Evolutionary conservation across 2,329 filamentous ascomycete species (phyloP), one percentile per base, ranked within the genome.

Genomic region (Myriosclerotinia curreyana): DNA sequence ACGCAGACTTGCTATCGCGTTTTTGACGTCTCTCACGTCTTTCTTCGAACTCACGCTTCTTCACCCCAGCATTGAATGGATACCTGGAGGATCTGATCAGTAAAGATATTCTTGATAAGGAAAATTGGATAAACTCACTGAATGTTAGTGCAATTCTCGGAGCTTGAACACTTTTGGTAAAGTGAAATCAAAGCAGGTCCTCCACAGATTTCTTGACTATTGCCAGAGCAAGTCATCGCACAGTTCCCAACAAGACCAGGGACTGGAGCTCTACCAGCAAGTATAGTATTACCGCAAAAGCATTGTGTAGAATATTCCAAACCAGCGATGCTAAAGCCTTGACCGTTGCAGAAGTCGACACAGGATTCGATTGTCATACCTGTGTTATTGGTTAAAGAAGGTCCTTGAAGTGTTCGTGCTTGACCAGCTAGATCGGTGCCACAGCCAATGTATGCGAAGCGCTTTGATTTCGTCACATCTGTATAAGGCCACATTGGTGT

Each of bases 371-470:
- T 56, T n/a, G 69, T 71, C 67, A 69, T 70, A 12, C 51, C 60
- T 12, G 59, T 62, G 12, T 20, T 53, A 20, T 67, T 64, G 11
- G 64, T 62, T 2, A 63, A 48, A 5, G 40, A 22, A 22, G 55
- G 52, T 8, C 66, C 54, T 28, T 34, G 44, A 6, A 65, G 34
- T 38, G 63, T 65, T 17, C 78, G 78, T 49, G 79, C 78, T 60
- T 75, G 67, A 55, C 66, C 67, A 25, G 76, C 76, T 63, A 76
- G 71, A 66, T 83, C 82, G 36, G 76, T 78, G 70, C 82, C 88
- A 76, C 87, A 91, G 63, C 87, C 87, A n/a, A 82, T 73, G 68
- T 84, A 81, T 51, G 78, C 77, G 79, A 86, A 90, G 53, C 80
- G 78, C 61, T 78, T 77, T 52, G 81, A 76, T 31, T 69, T 69